Percentiles rank a stretch among this genome's conserved stretches.
Evolutionary conservation across 2,329 filamentous ascomycete genomes (phyloP).

Genomic region (Calcarisporium arbuscula): DNA sequence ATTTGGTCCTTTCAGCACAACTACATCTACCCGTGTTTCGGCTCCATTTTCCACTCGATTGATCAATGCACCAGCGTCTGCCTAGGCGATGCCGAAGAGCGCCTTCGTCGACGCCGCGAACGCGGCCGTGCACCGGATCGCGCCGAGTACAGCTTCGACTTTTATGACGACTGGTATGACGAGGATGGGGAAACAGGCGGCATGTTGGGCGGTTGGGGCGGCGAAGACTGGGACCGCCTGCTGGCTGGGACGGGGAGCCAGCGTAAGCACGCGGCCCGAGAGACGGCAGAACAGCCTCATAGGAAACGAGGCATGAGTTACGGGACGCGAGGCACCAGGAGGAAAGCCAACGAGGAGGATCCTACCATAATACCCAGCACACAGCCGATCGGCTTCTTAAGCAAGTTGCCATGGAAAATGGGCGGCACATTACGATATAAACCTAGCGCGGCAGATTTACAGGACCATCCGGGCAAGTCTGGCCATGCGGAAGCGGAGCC

Average conservation of each 20-base stretch:
- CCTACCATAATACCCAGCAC: constrained; percentile 87
- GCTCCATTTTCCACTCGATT: constrained; percentile 58
- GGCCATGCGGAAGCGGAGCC: constrained; percentile 58
- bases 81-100: constrained; percentile 66
- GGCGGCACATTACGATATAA: constrained; percentile 80
- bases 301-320: constrained; percentile 86
- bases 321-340: constrained; percentile 54
- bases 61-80: constrained; percentile 69
- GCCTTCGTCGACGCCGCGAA: constrained; percentile 61
- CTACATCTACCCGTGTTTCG: constrained; percentile 78
- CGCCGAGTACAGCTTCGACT: constrained; percentile 87
- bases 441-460: constrained; percentile 82
- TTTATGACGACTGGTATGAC: constrained; percentile 98
- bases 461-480: constrained; percentile 66
- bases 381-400: constrained; percentile 77
- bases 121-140: constrained; percentile 51
- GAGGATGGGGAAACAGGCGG: constrained; percentile 49
- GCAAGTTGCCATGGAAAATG: constrained; percentile 76
- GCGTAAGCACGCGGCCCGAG: constrained; percentile 25
- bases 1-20: constrained; percentile 84
- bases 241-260: constrained; percentile 60
- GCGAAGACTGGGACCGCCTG: constrained; percentile 78
- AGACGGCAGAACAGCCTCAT: constrained; percentile 55
- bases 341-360: constrained; percentile 56
- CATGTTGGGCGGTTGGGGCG: constrained; percentile 67